A percentile compares a stretch with the other conserved stretches of the same genome.
Evolutionary conservation across 148 eudicot genomes (phyloP).

Genomic region (Chenopodium album): DNA sequence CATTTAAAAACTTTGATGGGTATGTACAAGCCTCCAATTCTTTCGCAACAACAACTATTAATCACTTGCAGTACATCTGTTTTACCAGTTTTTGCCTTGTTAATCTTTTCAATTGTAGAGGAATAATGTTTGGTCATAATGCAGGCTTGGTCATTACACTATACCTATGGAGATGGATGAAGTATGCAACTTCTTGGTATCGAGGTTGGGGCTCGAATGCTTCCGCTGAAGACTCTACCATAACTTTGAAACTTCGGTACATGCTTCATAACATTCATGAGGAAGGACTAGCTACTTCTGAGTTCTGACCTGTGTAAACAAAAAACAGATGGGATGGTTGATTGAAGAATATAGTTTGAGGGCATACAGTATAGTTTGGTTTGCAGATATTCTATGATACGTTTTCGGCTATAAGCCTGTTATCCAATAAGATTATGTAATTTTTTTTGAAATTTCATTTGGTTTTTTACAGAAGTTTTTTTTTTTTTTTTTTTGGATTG

Average conservation of each 20-base stretch:
- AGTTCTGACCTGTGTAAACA: constrained; percentile 16
- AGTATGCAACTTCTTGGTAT: constrained; percentile 66
- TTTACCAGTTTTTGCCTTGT: background rate
- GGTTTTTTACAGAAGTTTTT: constrained; percentile 5
- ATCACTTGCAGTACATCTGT: background rate
- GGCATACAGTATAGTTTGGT: constrained; percentile 31
- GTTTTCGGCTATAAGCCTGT: constrained; percentile 31
- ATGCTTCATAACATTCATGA: background rate
- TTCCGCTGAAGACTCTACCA: constrained; percentile 23
- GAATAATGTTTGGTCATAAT: constrained; percentile 2
- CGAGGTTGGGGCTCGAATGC: constrained; percentile 54
- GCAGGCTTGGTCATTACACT: constrained; percentile 91
- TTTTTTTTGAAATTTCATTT: constrained; percentile 16
- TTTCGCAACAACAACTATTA: background rate
- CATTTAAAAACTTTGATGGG: constrained; percentile 74
- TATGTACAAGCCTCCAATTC: constrained; percentile 21
- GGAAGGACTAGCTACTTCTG: too few species aligned
- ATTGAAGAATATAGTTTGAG: constrained; percentile 19
- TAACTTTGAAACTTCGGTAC: background rate
- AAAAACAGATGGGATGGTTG: constrained; percentile 11
- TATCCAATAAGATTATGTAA: constrained; percentile 20
- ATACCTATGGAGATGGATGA: constrained; percentile 91
- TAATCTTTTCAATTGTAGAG: background rate
- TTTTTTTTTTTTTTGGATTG: constrained; percentile 3
- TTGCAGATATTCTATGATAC: constrained; percentile 17